Conservation (phyloP, 75 land plant species). For the Sequoiadendron giganteum region DNA sequence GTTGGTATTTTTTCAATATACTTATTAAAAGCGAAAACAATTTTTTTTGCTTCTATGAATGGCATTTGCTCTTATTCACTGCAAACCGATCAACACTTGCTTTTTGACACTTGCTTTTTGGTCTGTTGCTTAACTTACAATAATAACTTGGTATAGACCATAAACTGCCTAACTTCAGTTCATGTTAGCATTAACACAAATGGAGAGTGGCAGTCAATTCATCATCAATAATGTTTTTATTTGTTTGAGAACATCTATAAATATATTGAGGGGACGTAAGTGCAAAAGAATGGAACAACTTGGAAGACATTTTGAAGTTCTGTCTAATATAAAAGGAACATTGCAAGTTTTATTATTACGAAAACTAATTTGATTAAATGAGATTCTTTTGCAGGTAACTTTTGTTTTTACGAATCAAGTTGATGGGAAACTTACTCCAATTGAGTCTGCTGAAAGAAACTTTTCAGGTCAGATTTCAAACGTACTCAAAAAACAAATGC, state of each 20-base stretch:
- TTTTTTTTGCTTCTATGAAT: background rate
- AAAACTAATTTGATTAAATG: constrained; percentile 2
- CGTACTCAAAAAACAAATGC: background rate
- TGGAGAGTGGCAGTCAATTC: background rate
- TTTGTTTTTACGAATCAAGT: constrained; percentile 96
- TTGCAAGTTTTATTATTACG: background rate
- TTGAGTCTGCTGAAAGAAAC: constrained; percentile 44
- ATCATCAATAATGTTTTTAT: background rate
- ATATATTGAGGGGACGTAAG: background rate
- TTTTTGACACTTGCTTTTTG: background rate
- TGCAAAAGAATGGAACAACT: background rate
- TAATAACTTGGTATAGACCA: background rate
- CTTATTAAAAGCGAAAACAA: background rate
- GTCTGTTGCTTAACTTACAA: background rate
- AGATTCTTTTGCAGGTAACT: constrained; percentile 47
- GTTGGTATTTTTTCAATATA: background rate
- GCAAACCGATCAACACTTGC: background rate
- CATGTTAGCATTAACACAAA: background rate
- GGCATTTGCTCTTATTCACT: background rate
- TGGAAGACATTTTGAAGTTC: background rate
- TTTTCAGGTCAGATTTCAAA: background rate
- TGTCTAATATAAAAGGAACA: background rate
- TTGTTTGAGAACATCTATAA: background rate
- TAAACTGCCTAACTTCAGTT: background rate
- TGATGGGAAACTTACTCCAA: constrained; percentile 88